Evolutionary conservation across 2,329 filamentous ascomycete genomes (phyloP).

Genomic region (Rhynchosporium secalis): DNA sequence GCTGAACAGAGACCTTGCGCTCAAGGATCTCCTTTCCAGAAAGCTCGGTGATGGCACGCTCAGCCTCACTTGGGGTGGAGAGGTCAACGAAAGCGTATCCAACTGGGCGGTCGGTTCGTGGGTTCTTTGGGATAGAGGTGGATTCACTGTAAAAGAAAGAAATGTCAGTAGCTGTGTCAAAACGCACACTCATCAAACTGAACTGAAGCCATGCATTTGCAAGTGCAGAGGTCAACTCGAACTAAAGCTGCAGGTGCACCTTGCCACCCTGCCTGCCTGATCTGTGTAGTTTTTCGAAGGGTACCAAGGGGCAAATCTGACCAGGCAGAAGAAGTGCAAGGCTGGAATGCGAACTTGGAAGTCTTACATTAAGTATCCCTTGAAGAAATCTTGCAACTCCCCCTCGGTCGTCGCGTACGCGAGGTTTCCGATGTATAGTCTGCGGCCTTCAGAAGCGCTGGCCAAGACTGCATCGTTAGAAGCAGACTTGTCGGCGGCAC

Average conservation of each 20-base stretch:
- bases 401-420: constrained; percentile 99
- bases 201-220: background rate
- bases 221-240: background rate
- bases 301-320: constrained; percentile 1
- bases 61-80: constrained; percentile 88
- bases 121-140: constrained; percentile 98
- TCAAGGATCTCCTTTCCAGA: constrained; percentile 97
- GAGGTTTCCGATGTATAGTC: constrained; percentile 99
- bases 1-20: constrained; percentile 98
- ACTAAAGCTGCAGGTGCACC: constrained; percentile 3
- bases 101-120: constrained; percentile 95
- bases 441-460: constrained; percentile 97
- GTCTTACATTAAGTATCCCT: constrained; percentile 97
- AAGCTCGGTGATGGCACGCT: constrained; percentile 91
- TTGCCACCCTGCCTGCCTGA: constrained; percentile 15
- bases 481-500: constrained; percentile 41
- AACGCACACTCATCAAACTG: background rate
- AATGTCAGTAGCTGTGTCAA: constrained; percentile 41
- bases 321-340: background rate
- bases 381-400: constrained; percentile 99
- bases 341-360: background rate
- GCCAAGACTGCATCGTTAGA: constrained; percentile 88
- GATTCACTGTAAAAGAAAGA: constrained; percentile 69
- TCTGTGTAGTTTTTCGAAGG: background rate
- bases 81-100: constrained; percentile 99